Base-by-base conservation (phyloP, 2,329 filamentous ascomycete genomes). In the Cladorrhinum sp. region DNA sequence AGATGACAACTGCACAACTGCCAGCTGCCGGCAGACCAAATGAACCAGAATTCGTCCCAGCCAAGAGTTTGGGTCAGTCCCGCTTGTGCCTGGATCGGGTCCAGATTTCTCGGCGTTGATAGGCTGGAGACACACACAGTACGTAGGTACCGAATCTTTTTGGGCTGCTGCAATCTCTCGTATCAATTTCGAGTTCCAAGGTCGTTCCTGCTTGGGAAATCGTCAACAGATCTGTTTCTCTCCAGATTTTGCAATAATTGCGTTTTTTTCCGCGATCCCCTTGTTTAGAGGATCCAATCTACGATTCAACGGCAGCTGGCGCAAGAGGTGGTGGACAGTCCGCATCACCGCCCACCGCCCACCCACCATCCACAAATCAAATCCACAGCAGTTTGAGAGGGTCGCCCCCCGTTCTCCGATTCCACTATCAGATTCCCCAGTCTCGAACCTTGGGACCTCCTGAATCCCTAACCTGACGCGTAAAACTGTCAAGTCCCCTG, bases 161-260 rank as follows among this genome's bases (percentile, higher is more conserved):
- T 24, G 54, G 53, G 51, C 50, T 38, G 29, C 45, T 38, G 55
- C 29, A 63, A 63, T 63, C 58, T 61, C 62, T 57, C 48, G 55
- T 63, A 63, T 57, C 62, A 61, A 61, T 63, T 63, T 61, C 51
- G 6, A 22, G 18, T 45, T 45, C 18, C 41, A 18, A 45, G 41
- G 41, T 45, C 20, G 41, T 45, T 59, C 55, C 55, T 55, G 59
- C 45, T 24, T n/a, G n/a, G 36, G 57, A 22, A 59, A 32, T 24
- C 25, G 24, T 27, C 36, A 48, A 23, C 45, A 51, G 58, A 32
- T 56, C 16, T 36, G 25, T 10, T n/a, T n/a, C 25, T 10, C 25
- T 36, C 8, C 32, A 36, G 32, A 41, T 23, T 29, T 27, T 50
- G 45, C 51, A 45, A 45, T 45, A 2, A 7, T 18, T 41, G n/a